Evolutionary conservation across 192 early-diverging fungal genomes (phyloP).

Genomic region (Backusella circina): DNA sequence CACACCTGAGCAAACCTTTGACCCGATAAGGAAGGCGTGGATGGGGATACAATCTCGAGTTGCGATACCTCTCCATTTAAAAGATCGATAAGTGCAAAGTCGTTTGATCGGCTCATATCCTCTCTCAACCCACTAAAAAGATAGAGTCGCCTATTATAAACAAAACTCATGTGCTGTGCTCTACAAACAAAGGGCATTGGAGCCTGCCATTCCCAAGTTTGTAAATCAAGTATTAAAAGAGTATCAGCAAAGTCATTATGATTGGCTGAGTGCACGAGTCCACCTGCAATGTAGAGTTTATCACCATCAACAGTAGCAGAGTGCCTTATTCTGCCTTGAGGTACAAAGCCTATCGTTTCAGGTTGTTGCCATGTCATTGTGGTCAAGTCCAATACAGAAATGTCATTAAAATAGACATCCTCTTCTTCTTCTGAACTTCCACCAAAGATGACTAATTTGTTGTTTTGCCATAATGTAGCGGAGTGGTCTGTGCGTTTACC

Average conservation of each 20-base stretch:
- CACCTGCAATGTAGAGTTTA: slow-evolving; percentile 64
- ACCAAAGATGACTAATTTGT: slow-evolving; percentile 64
- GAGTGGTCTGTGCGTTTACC: slow-evolving; percentile 62
- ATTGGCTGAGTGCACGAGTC: slow-evolving; percentile 12
- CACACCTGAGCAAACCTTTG: slow-evolving; percentile 64
- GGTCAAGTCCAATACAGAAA: slow-evolving; percentile 55
- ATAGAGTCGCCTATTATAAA: slow-evolving; percentile 51
- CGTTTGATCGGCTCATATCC: slow-evolving; percentile 51
- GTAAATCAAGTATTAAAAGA: slow-evolving; percentile 47
- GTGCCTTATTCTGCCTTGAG: slow-evolving; percentile 52
- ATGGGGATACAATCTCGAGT: slow-evolving; percentile 43
- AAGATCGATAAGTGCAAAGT: slow-evolving; percentile 56
- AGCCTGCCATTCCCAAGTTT: slow-evolving; percentile 54
- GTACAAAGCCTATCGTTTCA: slow-evolving; percentile 40
- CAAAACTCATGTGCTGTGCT: slow-evolving; percentile 54
- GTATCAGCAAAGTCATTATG: slow-evolving; percentile 28
- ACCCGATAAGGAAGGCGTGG: slow-evolving; percentile 49
- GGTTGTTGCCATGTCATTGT: slow-evolving; percentile 62
- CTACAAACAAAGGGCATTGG: slow-evolving; percentile 51
- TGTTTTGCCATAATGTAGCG: slow-evolving; percentile 50
- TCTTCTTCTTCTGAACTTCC: slow-evolving; percentile 44
- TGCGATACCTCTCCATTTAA: slow-evolving; percentile 36
- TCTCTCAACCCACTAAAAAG: slow-evolving; percentile 57
- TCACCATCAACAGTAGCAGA: slow-evolving; percentile 57
- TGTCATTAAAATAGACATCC: slow-evolving; percentile 51